Evolutionary conservation across 176 grass and related monocot species (phyloP), one percentile per base, ranked within the genome.

Genomic region (Juncus effusus): DNA sequence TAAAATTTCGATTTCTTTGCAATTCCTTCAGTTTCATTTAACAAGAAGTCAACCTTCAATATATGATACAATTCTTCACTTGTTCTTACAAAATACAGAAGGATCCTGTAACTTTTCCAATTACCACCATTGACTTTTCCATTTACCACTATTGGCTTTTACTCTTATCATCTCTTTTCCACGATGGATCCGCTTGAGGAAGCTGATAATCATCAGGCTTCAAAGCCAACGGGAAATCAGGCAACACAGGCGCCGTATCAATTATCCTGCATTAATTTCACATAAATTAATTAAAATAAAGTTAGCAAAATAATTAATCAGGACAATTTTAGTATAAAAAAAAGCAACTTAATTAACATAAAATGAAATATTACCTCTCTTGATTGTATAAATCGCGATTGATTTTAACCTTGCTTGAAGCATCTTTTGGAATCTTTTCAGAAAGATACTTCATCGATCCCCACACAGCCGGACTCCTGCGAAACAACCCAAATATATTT

Each of bases 401-500:
- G 65, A 99, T 90, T 72, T 72, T 74, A 56, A 93, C 78, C 65
- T 99, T 99, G 72, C 78, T 99, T 61, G 89, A 93, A 65, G 83
- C 85, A 70, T 99, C 89, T 70, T 87, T 99, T 3, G 89, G 95
- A 75, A 99, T 93, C 62, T 99, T 99, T 58, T 99, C 83, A 38
- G 82, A 84, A 3, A 99, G 62, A 71, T 99, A 90, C 74, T 93
- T 93, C 56, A 80, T 78, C 61, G 85, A 93, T 78, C 94, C 95
- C 13, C 90, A 99, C 6, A 78, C 83, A 77, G 62, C 65, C 42
- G 95, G 83, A 78, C 38, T 90, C 80, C 95, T 99, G 81, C 68
- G 79, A 79, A 3, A 14, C 28, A 72, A 41, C 14, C 52, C 28
- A 59, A 59, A 36, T 59, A 36, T 45, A 38, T 72, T 59, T 55